Evolutionary conservation across 495 filamentous ascomycete genomes (phyloP).

Genomic region (Penicillium samsonianum): DNA sequence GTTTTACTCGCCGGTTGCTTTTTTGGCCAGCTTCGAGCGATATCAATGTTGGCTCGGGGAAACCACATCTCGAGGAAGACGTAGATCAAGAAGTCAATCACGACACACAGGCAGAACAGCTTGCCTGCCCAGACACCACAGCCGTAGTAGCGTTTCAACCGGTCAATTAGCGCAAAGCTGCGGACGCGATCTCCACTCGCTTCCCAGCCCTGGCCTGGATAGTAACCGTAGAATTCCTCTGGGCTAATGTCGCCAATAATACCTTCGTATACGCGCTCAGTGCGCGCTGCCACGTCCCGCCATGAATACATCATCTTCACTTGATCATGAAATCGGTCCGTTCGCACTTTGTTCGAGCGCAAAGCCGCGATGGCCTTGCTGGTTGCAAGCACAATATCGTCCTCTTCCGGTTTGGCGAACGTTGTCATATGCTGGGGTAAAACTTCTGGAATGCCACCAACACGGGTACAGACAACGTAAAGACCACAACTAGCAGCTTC

Average conservation of each 20-base stretch:
- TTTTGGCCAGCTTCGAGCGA: slow-evolving; percentile 87
- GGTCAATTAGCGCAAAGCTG: slow-evolving; percentile 89
- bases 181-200: slow-evolving; percentile 73
- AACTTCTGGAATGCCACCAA: slow-evolving; percentile 95
- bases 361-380: slow-evolving; percentile 84
- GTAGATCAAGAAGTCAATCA: slow-evolving; percentile 90
- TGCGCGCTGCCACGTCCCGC: slow-evolving; percentile 90
- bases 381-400: slow-evolving; percentile 64
- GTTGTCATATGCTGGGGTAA: slow-evolving; percentile 87
- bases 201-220: slow-evolving; percentile 62
- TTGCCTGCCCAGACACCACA: slow-evolving; percentile 99
- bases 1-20: slow-evolving; percentile 48
- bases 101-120: slow-evolving; percentile 89
- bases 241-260: slow-evolving; percentile 81
- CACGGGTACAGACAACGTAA: slow-evolving; percentile 94
- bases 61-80: slow-evolving; percentile 84
- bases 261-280: slow-evolving; percentile 91
- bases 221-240: slow-evolving; percentile 83
- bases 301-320: slow-evolving; percentile 98
- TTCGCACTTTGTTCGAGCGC: slow-evolving; percentile 83
- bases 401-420: slow-evolving; percentile 77
- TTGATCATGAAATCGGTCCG: slow-evolving; percentile 92
- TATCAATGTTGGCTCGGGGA: slow-evolving; percentile 81
- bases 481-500: slow-evolving; percentile 94
- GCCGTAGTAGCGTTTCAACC: slow-evolving; percentile 95